Percentiles rank a stretch among this genome's conserved stretches.
Conservation (phyloP, 2,329 filamentous ascomycete genomes). For the Massarina eburnea region DNA sequence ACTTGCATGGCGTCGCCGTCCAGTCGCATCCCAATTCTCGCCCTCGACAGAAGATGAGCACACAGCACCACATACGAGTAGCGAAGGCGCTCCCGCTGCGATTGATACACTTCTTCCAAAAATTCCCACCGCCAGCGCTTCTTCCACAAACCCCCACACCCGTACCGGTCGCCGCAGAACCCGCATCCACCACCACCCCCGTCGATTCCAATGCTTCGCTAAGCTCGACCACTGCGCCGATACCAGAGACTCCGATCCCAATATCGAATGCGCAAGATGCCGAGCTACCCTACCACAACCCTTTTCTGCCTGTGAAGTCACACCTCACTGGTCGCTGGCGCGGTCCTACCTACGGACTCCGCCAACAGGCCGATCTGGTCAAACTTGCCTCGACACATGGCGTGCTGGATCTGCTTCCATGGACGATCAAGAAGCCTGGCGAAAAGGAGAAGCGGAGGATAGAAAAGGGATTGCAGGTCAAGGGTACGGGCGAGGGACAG, state of each 20-base stretch:
- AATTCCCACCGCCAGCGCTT: constrained; percentile 72
- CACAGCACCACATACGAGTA: constrained; percentile 50
- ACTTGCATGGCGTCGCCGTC: background rate
- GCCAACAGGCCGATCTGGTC: constrained; percentile 86
- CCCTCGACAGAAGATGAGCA: constrained; percentile 24
- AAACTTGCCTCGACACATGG: constrained; percentile 79
- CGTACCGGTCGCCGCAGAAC: constrained; percentile 17
- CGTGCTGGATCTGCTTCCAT: constrained; percentile 78
- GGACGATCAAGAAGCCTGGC: constrained; percentile 73
- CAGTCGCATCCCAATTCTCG: constrained; percentile 7
- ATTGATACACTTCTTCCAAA: constrained; percentile 83
- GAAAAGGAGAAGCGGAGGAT: constrained; percentile 70
- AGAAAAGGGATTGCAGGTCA: constrained; percentile 79
- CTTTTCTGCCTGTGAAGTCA: constrained; percentile 80
- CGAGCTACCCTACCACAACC: constrained; percentile 65
- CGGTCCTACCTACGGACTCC: constrained; percentile 77
- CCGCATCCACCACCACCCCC: constrained; percentile 26
- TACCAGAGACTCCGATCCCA: constrained; percentile 14
- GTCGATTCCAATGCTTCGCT: constrained; percentile 45
- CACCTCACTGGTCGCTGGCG: constrained; percentile 80
- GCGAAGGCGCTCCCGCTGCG: constrained; percentile 74
- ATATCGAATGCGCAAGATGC: constrained; percentile 17
- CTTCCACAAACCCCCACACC: constrained; percentile 35
- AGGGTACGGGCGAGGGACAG: constrained; percentile 90
- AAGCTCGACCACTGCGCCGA: constrained; percentile 30